Evolutionary conservation across 1,284 basidiomycete species (phyloP).

Genomic region (Ganoderma resinaceum): DNA sequence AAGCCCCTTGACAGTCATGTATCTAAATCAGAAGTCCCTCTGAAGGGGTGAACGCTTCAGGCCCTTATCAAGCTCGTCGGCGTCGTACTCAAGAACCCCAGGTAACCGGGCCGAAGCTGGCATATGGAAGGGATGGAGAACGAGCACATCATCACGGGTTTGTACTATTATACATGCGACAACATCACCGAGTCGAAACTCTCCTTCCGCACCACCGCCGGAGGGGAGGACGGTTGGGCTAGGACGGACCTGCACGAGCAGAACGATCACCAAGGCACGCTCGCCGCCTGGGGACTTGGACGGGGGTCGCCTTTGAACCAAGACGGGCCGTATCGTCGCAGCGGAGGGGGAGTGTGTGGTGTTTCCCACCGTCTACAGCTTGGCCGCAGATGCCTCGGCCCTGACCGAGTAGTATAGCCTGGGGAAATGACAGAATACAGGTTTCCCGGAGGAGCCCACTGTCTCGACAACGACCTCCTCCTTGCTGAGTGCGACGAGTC

Average conservation of each 20-base stretch:
- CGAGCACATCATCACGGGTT: conserved; percentile 48
- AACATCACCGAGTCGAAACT: conserved; percentile 31
- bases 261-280: not conserved
- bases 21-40: not conserved
- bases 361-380: not conserved
- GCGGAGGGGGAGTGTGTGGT: not conserved
- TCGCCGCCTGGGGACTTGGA: not conserved
- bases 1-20: not conserved
- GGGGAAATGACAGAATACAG: conserved; percentile 60
- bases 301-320: not conserved
- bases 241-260: not conserved
- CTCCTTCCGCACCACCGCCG: conserved; percentile 17
- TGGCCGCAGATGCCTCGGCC: conserved; percentile 2
- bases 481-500: conserved; percentile 54
- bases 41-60: not conserved
- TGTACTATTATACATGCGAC: conserved; percentile 1
- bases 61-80: not conserved
- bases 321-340: not conserved
- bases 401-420: conserved; percentile 38
- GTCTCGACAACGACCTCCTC: conserved; percentile 60
- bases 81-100: not conserved
- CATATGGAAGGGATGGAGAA: conserved; percentile 46
- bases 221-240: not conserved
- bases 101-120: conserved; percentile 35
- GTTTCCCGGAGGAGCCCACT: conserved; percentile 43